These are phyloP conservation scores for Pisolithus microcarpus DNA, from an alignment of 768 basidiomycete species.

Conservation along the genomic window DNA sequence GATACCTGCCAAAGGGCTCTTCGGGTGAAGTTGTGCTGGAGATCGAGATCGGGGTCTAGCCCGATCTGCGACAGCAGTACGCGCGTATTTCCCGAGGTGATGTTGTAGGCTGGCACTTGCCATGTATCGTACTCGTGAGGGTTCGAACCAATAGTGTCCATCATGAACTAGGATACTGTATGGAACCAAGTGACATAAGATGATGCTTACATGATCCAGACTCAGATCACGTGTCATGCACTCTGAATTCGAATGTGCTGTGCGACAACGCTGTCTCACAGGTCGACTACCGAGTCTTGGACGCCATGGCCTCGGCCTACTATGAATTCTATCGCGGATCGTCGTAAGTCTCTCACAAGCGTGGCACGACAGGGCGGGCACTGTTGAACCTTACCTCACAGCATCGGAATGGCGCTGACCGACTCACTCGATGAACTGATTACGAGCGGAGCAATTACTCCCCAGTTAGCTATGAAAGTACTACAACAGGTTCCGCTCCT, in stretches of 20 bases:
- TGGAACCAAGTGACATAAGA: no score
- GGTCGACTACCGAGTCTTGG: neutral
- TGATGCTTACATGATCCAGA: no score
- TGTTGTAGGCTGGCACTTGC: conserved; percentile 27
- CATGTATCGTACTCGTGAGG: conserved; percentile 10
- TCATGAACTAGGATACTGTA: no score
- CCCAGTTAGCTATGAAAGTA: conserved; percentile 98
- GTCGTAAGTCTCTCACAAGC: conserved; percentile 51
- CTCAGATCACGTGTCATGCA: no score
- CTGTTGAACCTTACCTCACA: conserved; percentile 25
- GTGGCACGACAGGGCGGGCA: neutral
- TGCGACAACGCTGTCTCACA: no score
- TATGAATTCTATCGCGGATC: conserved; percentile 92
- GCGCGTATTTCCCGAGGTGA: conserved; percentile 12
- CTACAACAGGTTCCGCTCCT: conserved; percentile 72
- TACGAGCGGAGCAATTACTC: conserved; percentile 92
- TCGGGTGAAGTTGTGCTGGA: conserved; percentile 44
- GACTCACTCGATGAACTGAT: conserved; percentile 99
- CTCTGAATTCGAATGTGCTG: no score
- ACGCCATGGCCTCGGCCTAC: conserved; percentile 69
- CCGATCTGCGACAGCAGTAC: conserved; percentile 5
- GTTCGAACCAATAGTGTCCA: no score
- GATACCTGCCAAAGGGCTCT: conserved; percentile 47
- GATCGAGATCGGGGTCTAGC: conserved; percentile 18
- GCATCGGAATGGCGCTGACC: conserved; percentile 94